phyloP scores from a whole-genome alignment of 805 yeast species.

The Citeromyces nyonsensis region DNA sequence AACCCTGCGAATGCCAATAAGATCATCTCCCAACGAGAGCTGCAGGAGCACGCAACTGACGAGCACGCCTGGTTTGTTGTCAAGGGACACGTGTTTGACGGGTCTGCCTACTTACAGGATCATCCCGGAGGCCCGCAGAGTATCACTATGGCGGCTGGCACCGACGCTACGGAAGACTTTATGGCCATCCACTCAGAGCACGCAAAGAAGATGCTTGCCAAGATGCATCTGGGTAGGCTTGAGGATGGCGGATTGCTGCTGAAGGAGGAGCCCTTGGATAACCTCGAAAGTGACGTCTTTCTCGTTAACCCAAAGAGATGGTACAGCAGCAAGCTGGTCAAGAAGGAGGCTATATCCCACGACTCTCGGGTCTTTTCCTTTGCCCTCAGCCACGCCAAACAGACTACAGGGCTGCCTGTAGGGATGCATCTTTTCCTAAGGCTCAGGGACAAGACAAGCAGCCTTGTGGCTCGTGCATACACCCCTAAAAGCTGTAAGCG shows the following conservation, averaged over 20 bases:
- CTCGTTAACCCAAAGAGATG: slow-evolving; percentile 15
- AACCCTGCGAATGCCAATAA: slow-evolving; percentile 10
- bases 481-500: slow-evolving; percentile 15
- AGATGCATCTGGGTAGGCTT: slow-evolving; percentile 11
- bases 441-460: slow-evolving; percentile 9
- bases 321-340: slow-evolving; percentile 9
- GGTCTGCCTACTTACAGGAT: slow-evolving; percentile 15
- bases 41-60: slow-evolving; percentile 7
- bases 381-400: slow-evolving; percentile 13
- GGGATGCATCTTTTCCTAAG: slow-evolving; percentile 16
- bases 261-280: slow-evolving; percentile 1
- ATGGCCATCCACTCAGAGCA: slow-evolving; percentile 16
- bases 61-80: slow-evolving; percentile 14
- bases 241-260: slow-evolving; percentile 2
- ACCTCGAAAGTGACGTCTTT: slow-evolving; percentile 3
- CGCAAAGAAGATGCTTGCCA: slow-evolving; percentile 11
- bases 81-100: slow-evolving; percentile 18
- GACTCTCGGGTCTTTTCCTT: slow-evolving; percentile 15
- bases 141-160: slow-evolving; percentile 11
- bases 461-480: slow-evolving; percentile 16
- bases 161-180: slow-evolving; percentile 16
- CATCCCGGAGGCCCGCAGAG: slow-evolving; percentile 16
- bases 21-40: slow-evolving; percentile 7
- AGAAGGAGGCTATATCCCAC: slow-evolving; percentile 10
- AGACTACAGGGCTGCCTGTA: slow-evolving; percentile 15